A percentile compares a stretch with the other conserved stretches of the same genome.
These are phyloP conservation scores for Globisporangium paroecandrum DNA, from an alignment of 352 stramenopile genomes.

Conservation along the genomic window DNA sequence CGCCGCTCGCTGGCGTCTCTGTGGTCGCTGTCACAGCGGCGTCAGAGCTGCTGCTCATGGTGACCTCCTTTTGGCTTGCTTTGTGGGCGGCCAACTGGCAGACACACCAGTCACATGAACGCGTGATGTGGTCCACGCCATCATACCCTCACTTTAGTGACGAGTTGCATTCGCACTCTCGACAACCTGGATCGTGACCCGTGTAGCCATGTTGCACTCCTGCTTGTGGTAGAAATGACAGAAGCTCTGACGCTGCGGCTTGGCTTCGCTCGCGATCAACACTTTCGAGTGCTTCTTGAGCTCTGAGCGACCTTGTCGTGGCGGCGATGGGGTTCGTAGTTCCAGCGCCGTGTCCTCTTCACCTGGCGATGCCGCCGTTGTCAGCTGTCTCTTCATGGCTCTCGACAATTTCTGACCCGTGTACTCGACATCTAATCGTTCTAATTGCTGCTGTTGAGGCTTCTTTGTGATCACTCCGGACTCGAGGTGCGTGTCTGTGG, in stretches of 20 bases:
- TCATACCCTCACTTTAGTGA: conserved; percentile 5
- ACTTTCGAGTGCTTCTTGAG: conserved; percentile 65
- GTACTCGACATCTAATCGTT: conserved; percentile 39
- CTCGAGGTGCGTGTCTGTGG: not conserved
- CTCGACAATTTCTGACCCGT: conserved; percentile 13
- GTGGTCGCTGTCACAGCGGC: not conserved
- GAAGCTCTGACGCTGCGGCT: conserved; percentile 45
- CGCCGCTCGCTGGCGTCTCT: not conserved
- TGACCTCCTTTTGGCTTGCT: conserved; percentile 1
- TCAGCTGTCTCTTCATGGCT: conserved; percentile 2
- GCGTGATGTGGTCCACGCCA: conserved; percentile 1
- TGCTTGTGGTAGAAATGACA: conserved; percentile 64
- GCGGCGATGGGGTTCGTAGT: conserved; percentile 19
- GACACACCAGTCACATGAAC: not conserved
- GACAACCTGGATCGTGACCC: conserved; percentile 26
- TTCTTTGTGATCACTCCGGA: conserved; percentile 1
- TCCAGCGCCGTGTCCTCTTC: conserved; percentile 20
- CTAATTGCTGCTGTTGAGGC: conserved; percentile 13
- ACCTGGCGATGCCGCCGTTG: conserved; percentile 11
- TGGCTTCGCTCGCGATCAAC: conserved; percentile 35
- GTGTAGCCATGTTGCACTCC: conserved; percentile 40
- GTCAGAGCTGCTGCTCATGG: conserved; percentile 15
- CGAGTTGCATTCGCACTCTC: conserved; percentile 10
- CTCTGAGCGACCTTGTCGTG: conserved; percentile 22
- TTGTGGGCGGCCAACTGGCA: not conserved